Percentiles rank a stretch among this genome's conserved stretches.
Conservation (phyloP, 768 basidiomycete genomes). For the Saitozyma sp. region DNA sequence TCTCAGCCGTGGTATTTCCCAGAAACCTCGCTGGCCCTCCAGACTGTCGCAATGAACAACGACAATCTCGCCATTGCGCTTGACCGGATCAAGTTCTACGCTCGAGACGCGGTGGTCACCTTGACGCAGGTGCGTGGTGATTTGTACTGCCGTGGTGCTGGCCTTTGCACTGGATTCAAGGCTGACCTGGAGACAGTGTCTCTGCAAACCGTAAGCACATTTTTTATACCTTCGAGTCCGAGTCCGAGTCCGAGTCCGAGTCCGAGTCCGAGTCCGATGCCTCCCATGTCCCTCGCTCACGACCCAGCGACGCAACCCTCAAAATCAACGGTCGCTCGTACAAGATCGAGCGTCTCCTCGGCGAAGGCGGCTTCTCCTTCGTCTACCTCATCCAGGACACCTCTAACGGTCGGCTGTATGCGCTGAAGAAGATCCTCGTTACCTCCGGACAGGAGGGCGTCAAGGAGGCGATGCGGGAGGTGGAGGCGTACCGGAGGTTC, state of each 20-base stretch:
- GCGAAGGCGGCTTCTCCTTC: constrained; percentile 71
- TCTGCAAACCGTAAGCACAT: constrained; percentile 46
- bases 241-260: constrained; percentile 33
- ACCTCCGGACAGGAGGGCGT: constrained; percentile 65
- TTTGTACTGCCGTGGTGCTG: constrained; percentile 10
- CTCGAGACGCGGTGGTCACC: constrained; percentile 47
- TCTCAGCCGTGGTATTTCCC: too few relatives aligned
- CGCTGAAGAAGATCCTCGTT: constrained; percentile 73
- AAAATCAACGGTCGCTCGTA: constrained; percentile 97
- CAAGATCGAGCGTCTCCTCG: constrained; percentile 85
- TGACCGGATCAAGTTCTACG: constrained; percentile 51
- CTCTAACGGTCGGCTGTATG: constrained; percentile 73
- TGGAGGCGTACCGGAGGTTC: constrained; percentile 90
- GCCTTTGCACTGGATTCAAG: constrained; percentile 7
- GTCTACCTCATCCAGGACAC: constrained; percentile 53
- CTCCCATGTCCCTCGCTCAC: not conserved
- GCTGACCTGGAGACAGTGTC: constrained; percentile 25
- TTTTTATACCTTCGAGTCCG: constrained; percentile 55
- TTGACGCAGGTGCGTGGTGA: constrained; percentile 36
- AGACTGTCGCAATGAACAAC: constrained; percentile 19
- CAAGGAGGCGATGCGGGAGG: constrained; percentile 61
- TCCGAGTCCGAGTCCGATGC: constrained; percentile 24
- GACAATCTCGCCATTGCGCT: constrained; percentile 48
- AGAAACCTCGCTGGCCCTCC: too few relatives aligned
- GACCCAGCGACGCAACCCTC: constrained; percentile 64